Evolutionary conservation across 805 yeast genomes (phyloP).

Genomic region (Saccharomycopsis javanensis): DNA sequence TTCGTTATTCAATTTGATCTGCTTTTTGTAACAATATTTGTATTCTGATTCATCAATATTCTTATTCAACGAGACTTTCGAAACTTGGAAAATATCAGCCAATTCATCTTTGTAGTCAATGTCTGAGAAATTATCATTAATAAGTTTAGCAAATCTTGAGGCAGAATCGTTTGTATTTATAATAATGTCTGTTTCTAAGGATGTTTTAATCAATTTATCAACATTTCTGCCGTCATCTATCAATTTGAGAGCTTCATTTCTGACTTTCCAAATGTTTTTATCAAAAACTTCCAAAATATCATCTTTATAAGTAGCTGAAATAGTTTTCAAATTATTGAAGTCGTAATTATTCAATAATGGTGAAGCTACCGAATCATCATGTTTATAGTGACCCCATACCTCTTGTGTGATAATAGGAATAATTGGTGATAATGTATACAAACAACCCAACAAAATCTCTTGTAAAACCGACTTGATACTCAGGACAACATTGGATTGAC

Average conservation of each 20-base stretch:
- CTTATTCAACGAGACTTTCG: slow-evolving; percentile 37
- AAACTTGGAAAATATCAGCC: slow-evolving; percentile 52
- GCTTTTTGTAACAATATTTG: slow-evolving; percentile 25
- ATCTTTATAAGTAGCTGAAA: slow-evolving; percentile 22
- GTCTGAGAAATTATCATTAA: not conserved
- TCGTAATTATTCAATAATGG: slow-evolving; percentile 11
- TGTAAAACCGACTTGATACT: slow-evolving; percentile 55
- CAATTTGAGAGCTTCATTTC: slow-evolving; percentile 39
- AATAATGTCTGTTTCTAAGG: slow-evolving; percentile 46
- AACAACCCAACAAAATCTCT: slow-evolving; percentile 49
- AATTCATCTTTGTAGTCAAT: slow-evolving; percentile 32
- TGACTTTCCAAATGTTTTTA: slow-evolving; percentile 34
- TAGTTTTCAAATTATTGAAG: slow-evolving; percentile 26
- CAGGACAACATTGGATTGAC: slow-evolving; percentile 42
- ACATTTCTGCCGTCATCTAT: slow-evolving; percentile 49
- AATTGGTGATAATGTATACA: slow-evolving; percentile 69
- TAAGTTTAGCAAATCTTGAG: not conserved
- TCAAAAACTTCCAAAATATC: slow-evolving; percentile 36
- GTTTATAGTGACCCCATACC: slow-evolving; percentile 53
- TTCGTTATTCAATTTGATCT: slow-evolving; percentile 26
- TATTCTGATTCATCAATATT: not conserved
- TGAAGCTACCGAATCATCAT: not conserved
- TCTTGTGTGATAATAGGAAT: slow-evolving; percentile 82
- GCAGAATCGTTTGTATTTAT: slow-evolving; percentile 20
- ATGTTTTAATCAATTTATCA: slow-evolving; percentile 42